Conservation (phyloP, 2,329 filamentous ascomycete species). For the Balansia obtecta region DNA sequence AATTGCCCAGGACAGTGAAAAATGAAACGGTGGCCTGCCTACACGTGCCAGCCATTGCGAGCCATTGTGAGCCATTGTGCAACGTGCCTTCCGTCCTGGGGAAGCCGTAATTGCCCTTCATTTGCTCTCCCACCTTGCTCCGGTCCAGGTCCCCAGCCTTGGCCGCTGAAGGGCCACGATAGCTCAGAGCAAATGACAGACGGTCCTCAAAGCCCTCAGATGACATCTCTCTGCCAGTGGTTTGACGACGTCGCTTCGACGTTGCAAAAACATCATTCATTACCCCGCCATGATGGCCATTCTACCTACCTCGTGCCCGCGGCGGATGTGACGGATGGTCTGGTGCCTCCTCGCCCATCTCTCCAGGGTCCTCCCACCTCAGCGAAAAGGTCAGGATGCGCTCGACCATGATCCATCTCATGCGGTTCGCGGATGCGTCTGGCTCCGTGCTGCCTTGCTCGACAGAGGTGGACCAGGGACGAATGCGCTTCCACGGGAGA, state of each 20-base stretch:
- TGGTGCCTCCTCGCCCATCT: constrained; percentile 12
- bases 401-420: constrained; percentile 27
- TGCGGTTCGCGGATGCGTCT: constrained; percentile 18
- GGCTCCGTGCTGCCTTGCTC: constrained; percentile 14
- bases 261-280: no score
- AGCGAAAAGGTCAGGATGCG: constrained; percentile 25
- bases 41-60: not conserved
- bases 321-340: constrained; percentile 6
- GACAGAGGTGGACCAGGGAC: constrained; percentile 20
- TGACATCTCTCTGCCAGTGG: no score
- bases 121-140: not conserved
- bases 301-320: not conserved
- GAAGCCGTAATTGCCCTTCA: not conserved
- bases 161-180: not conserved
- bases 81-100: not conserved
- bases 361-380: constrained; percentile 21
- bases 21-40: not conserved
- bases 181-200: no score
- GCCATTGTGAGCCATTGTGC: not conserved
- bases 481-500: constrained; percentile 19
- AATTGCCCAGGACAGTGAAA: no score
- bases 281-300: not conserved
- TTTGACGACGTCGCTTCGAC: no score
- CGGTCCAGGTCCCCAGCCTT: not conserved
- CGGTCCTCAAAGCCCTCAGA: no score